Percentiles rank a stretch among this genome's conserved stretches.
These are phyloP conservation scores for Nannizziopsis barbatae DNA, from an alignment of 2,329 filamentous ascomycete genomes.

Conservation along the genomic window DNA sequence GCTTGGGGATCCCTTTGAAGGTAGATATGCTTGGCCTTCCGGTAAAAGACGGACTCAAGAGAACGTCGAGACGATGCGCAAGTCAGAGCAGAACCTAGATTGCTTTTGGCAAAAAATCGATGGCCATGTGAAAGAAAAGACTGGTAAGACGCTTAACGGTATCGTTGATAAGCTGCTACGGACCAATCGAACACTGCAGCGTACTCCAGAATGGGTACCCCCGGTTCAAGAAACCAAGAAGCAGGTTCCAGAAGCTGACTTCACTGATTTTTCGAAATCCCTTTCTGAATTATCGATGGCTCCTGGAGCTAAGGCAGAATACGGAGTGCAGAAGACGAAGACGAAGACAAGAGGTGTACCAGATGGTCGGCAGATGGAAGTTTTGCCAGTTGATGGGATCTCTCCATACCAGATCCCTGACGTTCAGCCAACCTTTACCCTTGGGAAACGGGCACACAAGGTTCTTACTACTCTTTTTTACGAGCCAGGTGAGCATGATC, in stretches of 20 bases:
- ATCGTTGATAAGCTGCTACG: constrained; percentile 5
- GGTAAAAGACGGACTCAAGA: constrained; percentile 38
- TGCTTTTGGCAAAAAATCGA: constrained; percentile 36
- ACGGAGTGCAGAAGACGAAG: neutral
- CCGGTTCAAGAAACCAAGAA: constrained; percentile 15
- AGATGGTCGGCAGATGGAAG: neutral
- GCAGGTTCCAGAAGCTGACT: neutral
- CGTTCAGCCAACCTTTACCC: constrained; percentile 20
- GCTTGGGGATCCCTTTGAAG: constrained; percentile 17
- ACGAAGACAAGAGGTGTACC: constrained; percentile 5
- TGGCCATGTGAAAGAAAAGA: constrained; percentile 1
- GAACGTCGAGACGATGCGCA: constrained; percentile 35
- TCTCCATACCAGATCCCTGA: constrained; percentile 4
- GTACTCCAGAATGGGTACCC: constrained; percentile 41
- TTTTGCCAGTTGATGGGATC: neutral
- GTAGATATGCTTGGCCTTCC: constrained; percentile 39
- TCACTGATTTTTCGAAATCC: neutral
- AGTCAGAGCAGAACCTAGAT: constrained; percentile 41
- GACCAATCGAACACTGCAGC: constrained; percentile 25
- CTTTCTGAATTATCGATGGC: neutral
- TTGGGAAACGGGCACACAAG: constrained; percentile 30
- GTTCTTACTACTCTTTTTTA: constrained; percentile 36
- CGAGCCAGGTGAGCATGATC: constrained; percentile 23
- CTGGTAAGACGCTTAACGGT: constrained; percentile 6
- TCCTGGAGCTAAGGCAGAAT: neutral